Evolutionary conservation across 495 filamentous ascomycete species (phyloP).

Genomic region (Tuber magnatum): DNA sequence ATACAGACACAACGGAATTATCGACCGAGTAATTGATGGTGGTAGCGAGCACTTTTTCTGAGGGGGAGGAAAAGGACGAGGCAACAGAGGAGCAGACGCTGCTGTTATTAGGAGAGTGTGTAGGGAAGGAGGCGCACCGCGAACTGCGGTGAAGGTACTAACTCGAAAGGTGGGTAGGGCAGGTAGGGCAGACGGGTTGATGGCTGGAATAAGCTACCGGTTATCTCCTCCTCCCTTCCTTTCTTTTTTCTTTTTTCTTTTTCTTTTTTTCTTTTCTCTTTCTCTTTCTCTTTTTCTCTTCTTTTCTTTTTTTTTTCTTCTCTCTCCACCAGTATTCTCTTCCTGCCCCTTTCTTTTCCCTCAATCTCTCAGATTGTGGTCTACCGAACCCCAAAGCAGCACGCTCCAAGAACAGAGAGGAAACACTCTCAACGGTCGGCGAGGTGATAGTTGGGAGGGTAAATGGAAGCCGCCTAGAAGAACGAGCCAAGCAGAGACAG

Average conservation of each 20-base stretch:
- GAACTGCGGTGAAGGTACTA: constrained; percentile 23
- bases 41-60: constrained; percentile 11
- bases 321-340: too few relatives aligned
- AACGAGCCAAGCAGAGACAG: constrained; percentile 36
- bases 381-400: constrained; percentile 20
- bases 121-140: constrained; percentile 11
- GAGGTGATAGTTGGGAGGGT: constrained; percentile 25
- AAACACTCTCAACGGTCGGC: constrained; percentile 5
- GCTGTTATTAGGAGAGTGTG: constrained; percentile 14
- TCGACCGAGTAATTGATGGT: constrained; percentile 24
- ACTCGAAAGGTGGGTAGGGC: constrained; percentile 18
- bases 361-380: neutral
- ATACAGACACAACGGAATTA: constrained; percentile 32
- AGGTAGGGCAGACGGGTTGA: constrained; percentile 15
- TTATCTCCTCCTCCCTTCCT: neutral
- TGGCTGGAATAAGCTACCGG: neutral
- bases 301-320: too few relatives aligned
- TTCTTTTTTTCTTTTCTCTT: neutral
- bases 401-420: constrained; percentile 35
- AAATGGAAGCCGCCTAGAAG: constrained; percentile 38
- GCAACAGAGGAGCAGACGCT: constrained; percentile 10
- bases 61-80: constrained; percentile 1
- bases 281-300: neutral
- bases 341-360: neutral
- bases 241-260: neutral